phyloP scores from a whole-genome alignment of 2,329 filamentous ascomycete species.

The Pseudophaeomoniella oleicola region DNA sequence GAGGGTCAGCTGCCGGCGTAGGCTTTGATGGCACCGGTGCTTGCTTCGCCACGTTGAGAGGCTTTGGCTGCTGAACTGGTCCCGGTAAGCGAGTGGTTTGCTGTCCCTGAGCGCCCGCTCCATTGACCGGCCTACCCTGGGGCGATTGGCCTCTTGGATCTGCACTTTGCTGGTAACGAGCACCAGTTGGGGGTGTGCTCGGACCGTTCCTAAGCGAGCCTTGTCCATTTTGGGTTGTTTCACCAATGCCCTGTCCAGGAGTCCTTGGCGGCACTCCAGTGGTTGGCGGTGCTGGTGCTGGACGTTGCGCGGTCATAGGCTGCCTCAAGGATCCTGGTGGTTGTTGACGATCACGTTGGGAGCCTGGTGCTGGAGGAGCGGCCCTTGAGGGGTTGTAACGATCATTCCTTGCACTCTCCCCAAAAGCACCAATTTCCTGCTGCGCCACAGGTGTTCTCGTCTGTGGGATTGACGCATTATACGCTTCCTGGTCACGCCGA shows the following conservation, averaged over 20 bases:
- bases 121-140: slow-evolving; percentile 26
- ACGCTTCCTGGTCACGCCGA: slow-evolving; percentile 66
- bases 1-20: slow-evolving; percentile 42
- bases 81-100: slow-evolving; percentile 43
- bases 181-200: slow-evolving; percentile 18
- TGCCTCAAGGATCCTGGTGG: slow-evolving; percentile 35
- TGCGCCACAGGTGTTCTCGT: slow-evolving; percentile 67
- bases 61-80: slow-evolving; percentile 50
- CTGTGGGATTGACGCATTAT: slow-evolving; percentile 80
- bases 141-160: slow-evolving; percentile 24
- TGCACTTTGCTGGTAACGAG: slow-evolving; percentile 17
- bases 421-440: slow-evolving; percentile 70
- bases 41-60: slow-evolving; percentile 64
- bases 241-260: slow-evolving; percentile 7
- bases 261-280: slow-evolving; percentile 7
- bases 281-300: slow-evolving; percentile 60
- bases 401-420: slow-evolving; percentile 31
- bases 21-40: slow-evolving; percentile 24
- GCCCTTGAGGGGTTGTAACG: slow-evolving; percentile 70
- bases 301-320: slow-evolving; percentile 56
- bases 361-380: slow-evolving; percentile 60
- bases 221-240: slow-evolving; percentile 14
- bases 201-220: slow-evolving; percentile 19
- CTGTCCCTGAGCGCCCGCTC: slow-evolving; percentile 28
- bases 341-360: slow-evolving; percentile 35